phyloP scores from a whole-genome alignment of 495 filamentous ascomycete genomes.

The Hapsidospora chrysogenum region DNA sequence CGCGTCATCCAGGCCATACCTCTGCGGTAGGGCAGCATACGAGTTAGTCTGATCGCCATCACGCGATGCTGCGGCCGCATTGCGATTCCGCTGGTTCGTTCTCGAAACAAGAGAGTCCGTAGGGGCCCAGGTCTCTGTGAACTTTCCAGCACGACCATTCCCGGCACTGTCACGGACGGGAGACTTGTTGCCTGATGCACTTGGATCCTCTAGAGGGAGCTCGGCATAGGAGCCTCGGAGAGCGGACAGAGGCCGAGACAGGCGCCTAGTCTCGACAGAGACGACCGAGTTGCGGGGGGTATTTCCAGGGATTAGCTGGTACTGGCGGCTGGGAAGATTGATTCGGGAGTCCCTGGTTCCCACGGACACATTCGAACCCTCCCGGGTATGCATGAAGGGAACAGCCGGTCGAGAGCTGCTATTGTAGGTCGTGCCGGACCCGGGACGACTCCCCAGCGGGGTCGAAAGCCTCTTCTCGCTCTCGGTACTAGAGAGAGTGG shows the following conservation, averaged over 20 bases:
- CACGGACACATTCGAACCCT: slow-evolving; percentile 34
- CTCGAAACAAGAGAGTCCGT: slow-evolving; percentile 35
- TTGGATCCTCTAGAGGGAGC: slow-evolving; percentile 19
- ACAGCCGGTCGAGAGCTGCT: slow-evolving; percentile 45
- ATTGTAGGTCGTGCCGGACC: slow-evolving; percentile 31
- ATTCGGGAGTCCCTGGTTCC: slow-evolving; percentile 29
- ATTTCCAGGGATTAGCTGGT: slow-evolving; percentile 25
- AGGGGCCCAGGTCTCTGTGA: slow-evolving; percentile 43
- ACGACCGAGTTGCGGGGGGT: slow-evolving; percentile 28
- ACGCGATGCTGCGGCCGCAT: slow-evolving; percentile 22
- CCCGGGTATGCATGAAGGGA: slow-evolving; percentile 62
- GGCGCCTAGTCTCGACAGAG: slow-evolving; percentile 23
- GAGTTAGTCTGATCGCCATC: slow-evolving; percentile 21
- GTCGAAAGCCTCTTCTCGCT: slow-evolving; percentile 31
- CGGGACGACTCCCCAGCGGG: slow-evolving; percentile 26
- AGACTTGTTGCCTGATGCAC: no score
- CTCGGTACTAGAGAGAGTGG: slow-evolving; percentile 31
- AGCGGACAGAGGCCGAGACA: slow-evolving; percentile 13
- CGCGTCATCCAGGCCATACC: slow-evolving; percentile 31
- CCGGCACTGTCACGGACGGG: slow-evolving; percentile 18
- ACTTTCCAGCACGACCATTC: slow-evolving; percentile 38
- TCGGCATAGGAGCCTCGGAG: slow-evolving; percentile 20
- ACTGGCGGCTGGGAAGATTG: slow-evolving; percentile 33
- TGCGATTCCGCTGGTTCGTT: slow-evolving; percentile 25
- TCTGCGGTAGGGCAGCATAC: slow-evolving; percentile 27